Percentiles rank a stretch among this genome's conserved stretches.
Evolutionary conservation across 345 rosid species (phyloP).

Genomic region (Noccaea caerulescens): DNA sequence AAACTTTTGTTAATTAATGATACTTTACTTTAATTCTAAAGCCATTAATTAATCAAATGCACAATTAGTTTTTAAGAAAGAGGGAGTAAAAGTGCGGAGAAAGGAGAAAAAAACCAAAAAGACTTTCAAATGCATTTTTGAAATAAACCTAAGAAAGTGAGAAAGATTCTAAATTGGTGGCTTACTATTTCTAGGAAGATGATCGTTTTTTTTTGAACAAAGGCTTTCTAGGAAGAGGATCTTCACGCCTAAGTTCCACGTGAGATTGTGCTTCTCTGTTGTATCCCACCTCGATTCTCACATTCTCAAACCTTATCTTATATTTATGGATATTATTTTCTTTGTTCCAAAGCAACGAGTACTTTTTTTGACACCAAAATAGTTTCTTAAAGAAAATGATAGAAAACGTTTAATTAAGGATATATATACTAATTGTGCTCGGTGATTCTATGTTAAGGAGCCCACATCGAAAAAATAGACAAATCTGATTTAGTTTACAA

Average conservation of each 20-base stretch:
- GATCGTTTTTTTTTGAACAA: too few species aligned
- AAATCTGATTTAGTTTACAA: background rate
- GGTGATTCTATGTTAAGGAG: background rate
- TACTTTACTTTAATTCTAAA: background rate
- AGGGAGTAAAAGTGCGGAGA: background rate
- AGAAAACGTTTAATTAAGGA: background rate
- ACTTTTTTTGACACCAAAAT: constrained; percentile 34
- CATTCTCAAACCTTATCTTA: constrained; percentile 42
- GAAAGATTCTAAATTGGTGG: constrained; percentile 42
- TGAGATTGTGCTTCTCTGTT: constrained; percentile 46
- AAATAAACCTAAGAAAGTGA: constrained; percentile 13
- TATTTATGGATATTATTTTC: constrained; percentile 34
- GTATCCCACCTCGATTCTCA: constrained; percentile 44
- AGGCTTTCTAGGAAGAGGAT: constrained; percentile 35
- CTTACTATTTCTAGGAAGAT: constrained; percentile 37
- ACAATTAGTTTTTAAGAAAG: background rate
- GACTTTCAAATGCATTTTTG: constrained; percentile 7
- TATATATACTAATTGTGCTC: background rate
- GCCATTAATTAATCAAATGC: background rate
- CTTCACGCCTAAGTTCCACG: constrained; percentile 44
- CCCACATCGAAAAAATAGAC: background rate
- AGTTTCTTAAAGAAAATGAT: background rate
- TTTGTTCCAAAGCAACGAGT: constrained; percentile 33
- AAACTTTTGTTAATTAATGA: constrained; percentile 6
- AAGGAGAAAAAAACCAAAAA: constrained; percentile 8